Percentiles rank a stretch among this genome's conserved stretches.
Conservation (phyloP, 2,329 filamentous ascomycete genomes). For the Acrocalymma vagum region DNA sequence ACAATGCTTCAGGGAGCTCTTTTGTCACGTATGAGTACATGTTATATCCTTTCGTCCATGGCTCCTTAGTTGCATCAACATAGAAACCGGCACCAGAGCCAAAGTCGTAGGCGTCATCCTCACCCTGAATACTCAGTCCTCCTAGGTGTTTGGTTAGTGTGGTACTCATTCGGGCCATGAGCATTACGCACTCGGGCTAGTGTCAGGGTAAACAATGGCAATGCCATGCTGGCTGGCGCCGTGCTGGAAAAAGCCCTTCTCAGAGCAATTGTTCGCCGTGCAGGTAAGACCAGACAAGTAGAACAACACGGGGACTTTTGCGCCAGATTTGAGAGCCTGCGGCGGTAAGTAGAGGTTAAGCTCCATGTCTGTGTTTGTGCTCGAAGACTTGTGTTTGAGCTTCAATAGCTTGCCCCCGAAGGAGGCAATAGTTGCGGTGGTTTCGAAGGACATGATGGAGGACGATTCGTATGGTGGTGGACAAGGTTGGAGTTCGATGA, state of each 20-base stretch:
- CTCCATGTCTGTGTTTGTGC: constrained; percentile 87
- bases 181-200: constrained; percentile 75
- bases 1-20: constrained; percentile 84
- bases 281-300: constrained; percentile 96
- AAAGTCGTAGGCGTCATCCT: constrained; percentile 92
- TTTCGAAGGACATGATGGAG: constrained; percentile 76
- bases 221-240: constrained; percentile 81
- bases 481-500: constrained; percentile 15
- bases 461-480: constrained; percentile 18
- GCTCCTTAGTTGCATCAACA: constrained; percentile 80
- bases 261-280: constrained; percentile 81
- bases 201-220: constrained; percentile 95
- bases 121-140: constrained; percentile 80
- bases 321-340: constrained; percentile 63
- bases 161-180: constrained; percentile 1
- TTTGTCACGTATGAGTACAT: constrained; percentile 95
- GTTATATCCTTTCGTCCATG: constrained; percentile 81
- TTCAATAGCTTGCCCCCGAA: constrained; percentile 97
- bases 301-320: constrained; percentile 83
- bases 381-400: constrained; percentile 82
- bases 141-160: constrained; percentile 54
- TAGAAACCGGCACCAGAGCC: constrained; percentile 95
- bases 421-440: constrained; percentile 85
- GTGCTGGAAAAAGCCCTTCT: constrained; percentile 90
- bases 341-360: constrained; percentile 92